Evolutionary conservation across 768 basidiomycete genomes (phyloP).

Genomic region (Bullera alba): DNA sequence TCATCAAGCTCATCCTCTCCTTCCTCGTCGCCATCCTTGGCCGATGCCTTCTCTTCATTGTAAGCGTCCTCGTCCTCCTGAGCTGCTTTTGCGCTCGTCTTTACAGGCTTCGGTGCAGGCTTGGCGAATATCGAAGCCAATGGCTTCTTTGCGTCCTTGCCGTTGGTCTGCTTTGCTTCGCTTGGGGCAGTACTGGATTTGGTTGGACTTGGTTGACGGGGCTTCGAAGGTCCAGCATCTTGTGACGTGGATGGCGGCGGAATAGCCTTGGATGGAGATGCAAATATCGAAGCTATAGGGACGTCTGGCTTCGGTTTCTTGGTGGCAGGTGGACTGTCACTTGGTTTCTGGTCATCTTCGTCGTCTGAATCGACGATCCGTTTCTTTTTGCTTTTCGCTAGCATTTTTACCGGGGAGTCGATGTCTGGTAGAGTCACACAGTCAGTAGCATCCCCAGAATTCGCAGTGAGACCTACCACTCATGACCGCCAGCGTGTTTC

Average conservation of each 20-base stretch:
- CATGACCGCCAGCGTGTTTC: background rate
- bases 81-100: no score
- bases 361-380: constrained; percentile 31
- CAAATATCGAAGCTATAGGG: constrained; percentile 37
- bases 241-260: no score
- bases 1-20: constrained; percentile 45
- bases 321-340: constrained; percentile 22
- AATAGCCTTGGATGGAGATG: no score
- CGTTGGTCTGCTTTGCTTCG: constrained; percentile 9
- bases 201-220: no score
- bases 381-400: constrained; percentile 18
- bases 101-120: no score
- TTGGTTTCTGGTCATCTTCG: constrained; percentile 10
- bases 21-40: constrained; percentile 46
- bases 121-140: no score
- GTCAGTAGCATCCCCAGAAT: background rate
- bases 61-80: constrained; percentile 3
- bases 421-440: constrained; percentile 6
- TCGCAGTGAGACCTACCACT: background rate
- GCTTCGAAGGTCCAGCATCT: no score
- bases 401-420: constrained; percentile 15
- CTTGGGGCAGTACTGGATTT: constrained; percentile 9
- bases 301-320: constrained; percentile 29
- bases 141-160: constrained; percentile 2
- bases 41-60: background rate